Base-by-base conservation (phyloP, 768 basidiomycete genomes). In the Phaffia tasmanica region DNA sequence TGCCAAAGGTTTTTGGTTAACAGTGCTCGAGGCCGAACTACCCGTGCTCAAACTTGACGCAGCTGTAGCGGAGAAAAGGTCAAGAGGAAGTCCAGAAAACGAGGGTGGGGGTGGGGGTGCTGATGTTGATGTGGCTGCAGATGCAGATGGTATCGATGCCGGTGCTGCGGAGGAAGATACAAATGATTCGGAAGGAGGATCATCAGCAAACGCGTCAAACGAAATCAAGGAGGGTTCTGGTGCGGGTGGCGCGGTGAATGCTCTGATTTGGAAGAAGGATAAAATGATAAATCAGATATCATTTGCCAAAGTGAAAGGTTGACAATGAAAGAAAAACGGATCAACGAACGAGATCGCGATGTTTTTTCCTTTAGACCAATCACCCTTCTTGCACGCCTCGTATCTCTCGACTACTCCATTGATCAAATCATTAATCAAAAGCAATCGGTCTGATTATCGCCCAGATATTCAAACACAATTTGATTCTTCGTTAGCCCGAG, bases 391-490 rank as follows among this genome's bases (percentile, higher is more conserved):
- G 81, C 87, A 97, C 0, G 90, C 86, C 67, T 97, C 91, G 74
- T 92, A 97, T 27, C 94, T 86, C 32, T 83, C 81, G 18, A 97
- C 76, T 18, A 92, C 90, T 23, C 84, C 87, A 78, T 99, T 99
- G 77, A 99, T 92, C 73, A 95, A 88, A 76, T 99, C 95, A 76
- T 99, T 99, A 69, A 93, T 93, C 75, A 98, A 84, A 21, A 99
- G 80, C 75, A 95, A 87, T 1, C 90, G 90, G 69, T 93, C 93
- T 91, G 72, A 1, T 23, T 46, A 11, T 5, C 27, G 6, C 23
- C 9, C 21, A 27, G 16, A 21, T 3, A 53, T 27, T 53, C 16
- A 7, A 21, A 18, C 4, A 8, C n/a, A n/a, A n/a, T n/a, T n/a
- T n/a, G n/a, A n/a, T n/a, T n/a, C n/a, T n/a, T n/a, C n/a, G n/a